Evolutionary conservation across 2,329 filamentous ascomycete species (phyloP).

Genomic region (Colletotrichum cereale): DNA sequence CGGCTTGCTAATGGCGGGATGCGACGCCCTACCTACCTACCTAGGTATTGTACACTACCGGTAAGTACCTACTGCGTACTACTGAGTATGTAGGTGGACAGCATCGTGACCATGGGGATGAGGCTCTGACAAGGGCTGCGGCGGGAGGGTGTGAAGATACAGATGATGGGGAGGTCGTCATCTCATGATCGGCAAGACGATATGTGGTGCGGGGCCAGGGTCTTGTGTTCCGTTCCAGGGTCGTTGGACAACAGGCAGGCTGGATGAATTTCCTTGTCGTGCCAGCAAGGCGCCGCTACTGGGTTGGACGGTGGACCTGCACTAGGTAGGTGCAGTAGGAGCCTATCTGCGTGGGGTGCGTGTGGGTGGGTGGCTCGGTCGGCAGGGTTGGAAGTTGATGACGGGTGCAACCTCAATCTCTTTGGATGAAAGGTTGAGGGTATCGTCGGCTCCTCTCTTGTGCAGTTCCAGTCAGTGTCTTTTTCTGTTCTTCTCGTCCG

Average conservation of each 20-base stretch:
- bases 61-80: too few species aligned
- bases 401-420: not conserved
- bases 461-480: not conserved
- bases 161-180: not conserved
- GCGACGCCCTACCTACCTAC: too few species aligned
- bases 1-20: not conserved
- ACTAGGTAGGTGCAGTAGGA: not conserved
- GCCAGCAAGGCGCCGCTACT: constrained; percentile 31
- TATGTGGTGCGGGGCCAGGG: not conserved
- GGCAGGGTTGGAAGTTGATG: not conserved
- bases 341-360: constrained; percentile 8
- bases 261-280: constrained; percentile 2
- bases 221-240: not conserved
- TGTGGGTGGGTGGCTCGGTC: not conserved
- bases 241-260: not conserved
- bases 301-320: not conserved
- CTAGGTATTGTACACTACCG: too few species aligned
- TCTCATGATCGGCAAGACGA: not conserved
- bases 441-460: constrained; percentile 31
- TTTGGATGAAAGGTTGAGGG: constrained; percentile 19
- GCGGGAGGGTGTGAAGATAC: not conserved
- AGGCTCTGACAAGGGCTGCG: constrained; percentile 20
- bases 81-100: too few species aligned
- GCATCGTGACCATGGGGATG: constrained; percentile 21
- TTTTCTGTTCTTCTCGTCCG: not conserved